Base-by-base conservation (phyloP, 176 grass and related monocot species). In the Oryza rufipogon region DNA sequence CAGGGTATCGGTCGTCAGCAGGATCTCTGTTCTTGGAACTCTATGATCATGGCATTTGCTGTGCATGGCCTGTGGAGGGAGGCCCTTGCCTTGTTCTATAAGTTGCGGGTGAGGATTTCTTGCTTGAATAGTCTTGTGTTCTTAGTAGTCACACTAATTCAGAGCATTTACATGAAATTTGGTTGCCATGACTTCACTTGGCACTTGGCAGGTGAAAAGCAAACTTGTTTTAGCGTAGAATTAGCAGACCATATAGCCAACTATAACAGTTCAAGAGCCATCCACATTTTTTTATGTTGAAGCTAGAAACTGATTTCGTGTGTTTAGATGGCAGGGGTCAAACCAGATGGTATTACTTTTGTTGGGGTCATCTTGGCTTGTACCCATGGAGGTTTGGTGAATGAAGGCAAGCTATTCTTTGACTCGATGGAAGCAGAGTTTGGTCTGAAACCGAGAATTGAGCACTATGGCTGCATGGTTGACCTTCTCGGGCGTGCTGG, bases 1-100 rank as follows among this genome's bases (percentile, higher is more conserved):
- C 80, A 90, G 67, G 80, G 60, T 30, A 93, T 95, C 4, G 85
- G 85, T 22, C 6, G 0, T 15, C 44, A 4, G 33, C 89, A 80
- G 66, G 92, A 95, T 80, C 83, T 95, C 74, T 92, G 90, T 75
- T 94, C 91, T 60, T 98, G 93, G 93, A 95, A 98, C 83, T 87
- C 96, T 4, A 93, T 98, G 96, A 88, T 98, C 72, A 84, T 90
- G 90, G 93, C 88, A 13, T 86, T 92, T 17, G 90, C 90, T 3
- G 76, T 95, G 45, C 93, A 95, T 81, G 93, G 90, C 4, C 74
- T 71, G 3, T 95, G 93, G 87, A 83, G 44, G 44, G 61, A 88
- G 49, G 85, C 75, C 3, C 80, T 95, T 72, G n/a, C 13, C 20
- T 84, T 90, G 77, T 92, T 95, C 76, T 39, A 90, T 68, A 91